These are phyloP conservation scores for Vitis hybrid DNA, from an alignment of 177 flowering plant species.

Conservation along the genomic window DNA sequence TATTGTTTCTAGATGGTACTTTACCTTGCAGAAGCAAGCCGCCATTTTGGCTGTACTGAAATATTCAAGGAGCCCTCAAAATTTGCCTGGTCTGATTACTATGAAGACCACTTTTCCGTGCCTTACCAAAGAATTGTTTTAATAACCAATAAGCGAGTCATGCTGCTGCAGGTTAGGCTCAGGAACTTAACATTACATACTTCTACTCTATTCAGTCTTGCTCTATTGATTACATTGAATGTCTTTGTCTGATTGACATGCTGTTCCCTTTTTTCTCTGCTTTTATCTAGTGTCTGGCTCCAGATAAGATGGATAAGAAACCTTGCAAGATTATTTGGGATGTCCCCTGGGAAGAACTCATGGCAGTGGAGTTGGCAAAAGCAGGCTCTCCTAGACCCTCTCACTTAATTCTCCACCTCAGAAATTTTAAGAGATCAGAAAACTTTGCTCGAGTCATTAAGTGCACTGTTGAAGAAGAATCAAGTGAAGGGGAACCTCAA, in stretches of 20 bases:
- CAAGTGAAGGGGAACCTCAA: slow-evolving; percentile 59
- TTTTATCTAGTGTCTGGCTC: slow-evolving; percentile 51
- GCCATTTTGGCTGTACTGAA: slow-evolving; percentile 89
- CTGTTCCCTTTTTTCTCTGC: slow-evolving; percentile 3
- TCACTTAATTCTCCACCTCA: slow-evolving; percentile 87
- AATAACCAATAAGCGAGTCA: slow-evolving; percentile 77
- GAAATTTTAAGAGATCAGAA: slow-evolving; percentile 71
- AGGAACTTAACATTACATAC: slow-evolving; percentile 1
- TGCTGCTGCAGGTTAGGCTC: slow-evolving; percentile 83
- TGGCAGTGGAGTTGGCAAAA: slow-evolving; percentile 89
- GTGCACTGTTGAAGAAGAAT: slow-evolving; percentile 59
- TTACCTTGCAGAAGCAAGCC: slow-evolving; percentile 86
- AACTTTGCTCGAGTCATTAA: slow-evolving; percentile 75
- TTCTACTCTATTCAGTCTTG: neutral
- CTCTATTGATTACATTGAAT: neutral
- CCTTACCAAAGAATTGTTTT: slow-evolving; percentile 72
- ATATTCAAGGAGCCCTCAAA: slow-evolving; percentile 98
- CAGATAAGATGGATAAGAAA: slow-evolving; percentile 79
- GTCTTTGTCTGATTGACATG: neutral
- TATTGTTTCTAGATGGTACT: slow-evolving; percentile 68
- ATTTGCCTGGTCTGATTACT: slow-evolving; percentile 88
- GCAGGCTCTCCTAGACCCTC: slow-evolving; percentile 70
- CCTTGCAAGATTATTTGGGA: slow-evolving; percentile 98
- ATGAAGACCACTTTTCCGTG: slow-evolving; percentile 77
- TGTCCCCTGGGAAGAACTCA: slow-evolving; percentile 90